Evolutionary conservation across 805 yeast species (phyloP).

Genomic region (Candida vaughaniae): DNA sequence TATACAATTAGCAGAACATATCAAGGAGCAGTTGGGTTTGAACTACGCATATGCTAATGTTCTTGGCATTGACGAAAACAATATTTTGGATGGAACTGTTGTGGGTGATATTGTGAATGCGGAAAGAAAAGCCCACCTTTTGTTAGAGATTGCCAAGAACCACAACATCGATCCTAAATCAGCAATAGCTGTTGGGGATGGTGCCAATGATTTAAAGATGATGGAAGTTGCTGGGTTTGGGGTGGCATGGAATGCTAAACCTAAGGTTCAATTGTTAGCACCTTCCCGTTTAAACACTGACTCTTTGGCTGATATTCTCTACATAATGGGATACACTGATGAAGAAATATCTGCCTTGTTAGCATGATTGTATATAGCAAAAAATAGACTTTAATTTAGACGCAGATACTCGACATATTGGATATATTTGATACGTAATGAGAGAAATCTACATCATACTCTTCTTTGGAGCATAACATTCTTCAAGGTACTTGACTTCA

Average conservation of each 20-base stretch:
- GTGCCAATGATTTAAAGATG: slow-evolving; percentile 93
- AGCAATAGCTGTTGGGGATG: slow-evolving; percentile 91
- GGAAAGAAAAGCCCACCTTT: slow-evolving; percentile 69
- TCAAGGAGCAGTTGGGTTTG: slow-evolving; percentile 63
- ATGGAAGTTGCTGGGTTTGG: slow-evolving; percentile 93
- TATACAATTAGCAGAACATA: slow-evolving; percentile 77
- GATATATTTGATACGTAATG: no score
- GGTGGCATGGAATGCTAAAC: slow-evolving; percentile 97
- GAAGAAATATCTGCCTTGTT: slow-evolving; percentile 48
- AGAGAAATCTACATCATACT: no score
- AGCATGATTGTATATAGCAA: slow-evolving; percentile 5
- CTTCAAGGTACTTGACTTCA: slow-evolving; percentile 33
- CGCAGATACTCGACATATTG: no score
- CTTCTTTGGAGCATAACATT: no score
- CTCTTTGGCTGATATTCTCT: slow-evolving; percentile 72
- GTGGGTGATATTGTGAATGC: slow-evolving; percentile 87
- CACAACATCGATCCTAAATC: slow-evolving; percentile 50
- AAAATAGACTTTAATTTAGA: neutral
- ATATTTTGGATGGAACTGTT: slow-evolving; percentile 70
- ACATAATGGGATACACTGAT: slow-evolving; percentile 73
- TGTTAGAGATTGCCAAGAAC: slow-evolving; percentile 57
- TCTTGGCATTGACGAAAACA: slow-evolving; percentile 44
- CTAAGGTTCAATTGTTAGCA: slow-evolving; percentile 80
- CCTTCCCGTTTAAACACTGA: slow-evolving; percentile 77
- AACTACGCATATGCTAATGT: slow-evolving; percentile 90